Evolutionary conservation across 495 filamentous ascomycete genomes (phyloP).

Genomic region (Penicillium odoratum): DNA sequence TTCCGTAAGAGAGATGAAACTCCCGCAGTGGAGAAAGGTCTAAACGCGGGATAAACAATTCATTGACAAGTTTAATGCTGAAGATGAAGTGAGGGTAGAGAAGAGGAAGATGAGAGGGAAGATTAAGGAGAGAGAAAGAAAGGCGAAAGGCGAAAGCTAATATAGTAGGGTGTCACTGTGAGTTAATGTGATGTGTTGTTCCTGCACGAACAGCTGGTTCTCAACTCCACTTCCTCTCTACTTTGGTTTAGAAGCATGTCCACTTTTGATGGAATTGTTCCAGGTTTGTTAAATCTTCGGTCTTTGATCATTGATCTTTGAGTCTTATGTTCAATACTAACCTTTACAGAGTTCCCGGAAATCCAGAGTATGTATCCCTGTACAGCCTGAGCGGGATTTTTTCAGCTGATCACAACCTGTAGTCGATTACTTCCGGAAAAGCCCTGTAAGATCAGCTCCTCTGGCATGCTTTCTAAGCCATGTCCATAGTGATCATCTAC

Average conservation of each 20-base stretch:
- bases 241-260: slow-evolving; percentile 54
- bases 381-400: not conserved
- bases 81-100: not conserved
- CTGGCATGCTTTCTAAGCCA: slow-evolving; percentile 90
- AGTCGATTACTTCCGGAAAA: slow-evolving; percentile 84
- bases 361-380: slow-evolving; percentile 36
- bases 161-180: slow-evolving; percentile 5
- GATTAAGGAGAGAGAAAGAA: not conserved
- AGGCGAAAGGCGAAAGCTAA: not conserved
- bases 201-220: slow-evolving; percentile 8
- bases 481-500: slow-evolving; percentile 89
- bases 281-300: slow-evolving; percentile 36
- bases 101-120: not conserved
- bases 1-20: slow-evolving; percentile 1
- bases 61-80: not conserved
- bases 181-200: slow-evolving; percentile 7
- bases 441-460: slow-evolving; percentile 56
- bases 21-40: slow-evolving; percentile 1
- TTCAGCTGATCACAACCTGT: not conserved
- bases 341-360: slow-evolving; percentile 37
- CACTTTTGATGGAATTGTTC: slow-evolving; percentile 73
- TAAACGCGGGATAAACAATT: slow-evolving; percentile 4
- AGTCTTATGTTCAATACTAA: slow-evolving; percentile 8
- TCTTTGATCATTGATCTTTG: not conserved
- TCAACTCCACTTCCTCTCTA: not conserved